phyloP scores from a whole-genome alignment of 2,329 filamentous ascomycete genomes.

The Fusarium acutatum region DNA sequence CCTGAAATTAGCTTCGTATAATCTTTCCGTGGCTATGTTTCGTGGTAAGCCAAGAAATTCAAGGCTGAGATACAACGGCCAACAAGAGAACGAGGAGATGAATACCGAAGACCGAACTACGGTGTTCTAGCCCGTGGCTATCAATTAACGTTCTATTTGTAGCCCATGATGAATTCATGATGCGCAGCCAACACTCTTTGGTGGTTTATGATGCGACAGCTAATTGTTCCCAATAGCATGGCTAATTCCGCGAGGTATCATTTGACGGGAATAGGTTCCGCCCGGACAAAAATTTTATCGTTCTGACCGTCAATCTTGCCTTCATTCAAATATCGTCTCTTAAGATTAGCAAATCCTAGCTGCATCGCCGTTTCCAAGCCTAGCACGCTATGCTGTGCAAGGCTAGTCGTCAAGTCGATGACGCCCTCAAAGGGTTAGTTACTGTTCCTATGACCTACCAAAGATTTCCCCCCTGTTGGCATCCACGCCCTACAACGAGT shows the following conservation, averaged over 20 bases:
- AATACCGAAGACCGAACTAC: not conserved
- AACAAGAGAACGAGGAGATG: slow-evolving; percentile 9
- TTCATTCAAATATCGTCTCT: not conserved
- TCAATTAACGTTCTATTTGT: not conserved
- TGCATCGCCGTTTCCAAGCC: slow-evolving; percentile 5
- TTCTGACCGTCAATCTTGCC: slow-evolving; percentile 4
- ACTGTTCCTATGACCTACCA: not conserved
- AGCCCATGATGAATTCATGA: not conserved
- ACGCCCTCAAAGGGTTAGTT: slow-evolving; percentile 7
- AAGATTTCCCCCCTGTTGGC: not conserved
- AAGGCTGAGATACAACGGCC: slow-evolving; percentile 11
- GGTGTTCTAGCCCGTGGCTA: not conserved
- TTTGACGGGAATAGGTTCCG: not conserved
- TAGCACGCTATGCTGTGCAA: not conserved
- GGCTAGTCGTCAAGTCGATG: not conserved
- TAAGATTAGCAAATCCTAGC: not conserved
- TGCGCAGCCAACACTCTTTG: not conserved
- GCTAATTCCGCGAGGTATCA: not conserved
- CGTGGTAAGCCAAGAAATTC: slow-evolving; percentile 5
- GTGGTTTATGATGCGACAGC: not conserved
- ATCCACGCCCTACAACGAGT: not conserved
- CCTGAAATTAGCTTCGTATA: not conserved
- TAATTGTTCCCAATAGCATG: not conserved
- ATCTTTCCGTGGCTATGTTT: not conserved
- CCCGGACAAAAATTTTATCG: not conserved